Evolutionary conservation across 2,329 filamentous ascomycete genomes (phyloP), one percentile per base, ranked within the genome.

Genomic region (Venturia effusa): DNA sequence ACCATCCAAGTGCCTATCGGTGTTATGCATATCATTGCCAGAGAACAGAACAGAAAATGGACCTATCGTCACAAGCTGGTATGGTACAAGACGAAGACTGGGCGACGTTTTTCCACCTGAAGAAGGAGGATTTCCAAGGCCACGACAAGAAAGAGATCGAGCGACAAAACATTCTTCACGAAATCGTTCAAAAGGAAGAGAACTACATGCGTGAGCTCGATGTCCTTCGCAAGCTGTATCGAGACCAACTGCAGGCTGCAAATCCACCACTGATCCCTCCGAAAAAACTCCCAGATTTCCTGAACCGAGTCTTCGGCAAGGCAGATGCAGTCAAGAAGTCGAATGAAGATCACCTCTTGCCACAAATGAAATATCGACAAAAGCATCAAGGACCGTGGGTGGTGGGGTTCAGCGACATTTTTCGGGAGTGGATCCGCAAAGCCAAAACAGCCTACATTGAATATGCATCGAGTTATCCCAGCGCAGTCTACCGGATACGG

Each of bases 371-470:
- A 72, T 99, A 97, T 73, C 86, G 94, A 32, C 94, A 99, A 74
- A 89, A 94, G 71, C 94, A 97, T 73, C 93, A 99, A 77, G 94
- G 94, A 0, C 94, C 94, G 0, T 99, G 92, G 86, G 88, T 99
- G 65, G 81, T 84, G 15, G 94, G 94, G 3, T 97, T 97, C 76
- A 97, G 92, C 72, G 94, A 97, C 71, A 90, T 99, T 61, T 97
- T 99, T 80, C 83, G 94, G 65, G 94, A 99, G 77, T 99, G 94
- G 94, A 96, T 97, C 67, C 85, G 94, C 67, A 97, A 97, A 75
- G 94, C 94, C 39, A 91, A 88, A 74, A 80, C 83, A 2, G 88
- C 90, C 13, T 99, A 97, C 73, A 86, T 97, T 66, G 92, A 96
- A 65, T 99, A 97, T 74, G 93, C 93, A 45, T 87, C 88, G 0